Conservation (phyloP, 768 basidiomycete species). For the Pholiota molesta region DNA sequence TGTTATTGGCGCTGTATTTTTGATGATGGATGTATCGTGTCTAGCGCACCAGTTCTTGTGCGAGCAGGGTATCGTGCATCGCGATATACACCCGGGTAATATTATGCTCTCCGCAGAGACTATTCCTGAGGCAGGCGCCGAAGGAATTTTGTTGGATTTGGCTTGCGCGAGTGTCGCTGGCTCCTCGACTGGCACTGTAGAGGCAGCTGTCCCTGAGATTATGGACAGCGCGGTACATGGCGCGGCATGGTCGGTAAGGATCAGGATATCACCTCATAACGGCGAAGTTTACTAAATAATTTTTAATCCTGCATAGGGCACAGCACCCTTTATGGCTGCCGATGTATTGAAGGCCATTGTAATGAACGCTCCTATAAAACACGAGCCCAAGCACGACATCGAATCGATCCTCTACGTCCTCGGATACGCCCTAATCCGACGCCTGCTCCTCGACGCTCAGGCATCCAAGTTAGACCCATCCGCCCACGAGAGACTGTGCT, state of each 20-base stretch:
- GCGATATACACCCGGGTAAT: neutral
- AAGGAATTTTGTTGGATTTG: neutral
- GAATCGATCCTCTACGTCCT: neutral
- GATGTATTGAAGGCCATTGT: neutral
- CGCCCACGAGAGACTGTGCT: too few species aligned
- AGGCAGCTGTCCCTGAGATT: too few species aligned
- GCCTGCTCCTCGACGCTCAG: too few species aligned
- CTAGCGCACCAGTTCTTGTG: neutral
- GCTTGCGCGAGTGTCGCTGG: too few species aligned
- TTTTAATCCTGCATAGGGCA: neutral
- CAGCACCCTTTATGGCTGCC: neutral
- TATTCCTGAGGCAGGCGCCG: neutral
- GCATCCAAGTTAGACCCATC: too few species aligned
- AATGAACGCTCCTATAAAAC: neutral
- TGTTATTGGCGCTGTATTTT: too few species aligned
- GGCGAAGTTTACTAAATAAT: too few species aligned
- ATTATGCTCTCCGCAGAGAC: neutral
- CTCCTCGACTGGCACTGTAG: too few species aligned
- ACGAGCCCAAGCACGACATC: neutral
- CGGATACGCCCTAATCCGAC: neutral
- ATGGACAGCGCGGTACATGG: too few species aligned
- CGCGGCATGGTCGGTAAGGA: too few species aligned
- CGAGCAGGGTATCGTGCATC: neutral
- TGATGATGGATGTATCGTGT: neutral
- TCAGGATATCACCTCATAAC: too few species aligned